Conservation (phyloP, 2,329 filamentous ascomycete species). For the Amauroascus niger region DNA sequence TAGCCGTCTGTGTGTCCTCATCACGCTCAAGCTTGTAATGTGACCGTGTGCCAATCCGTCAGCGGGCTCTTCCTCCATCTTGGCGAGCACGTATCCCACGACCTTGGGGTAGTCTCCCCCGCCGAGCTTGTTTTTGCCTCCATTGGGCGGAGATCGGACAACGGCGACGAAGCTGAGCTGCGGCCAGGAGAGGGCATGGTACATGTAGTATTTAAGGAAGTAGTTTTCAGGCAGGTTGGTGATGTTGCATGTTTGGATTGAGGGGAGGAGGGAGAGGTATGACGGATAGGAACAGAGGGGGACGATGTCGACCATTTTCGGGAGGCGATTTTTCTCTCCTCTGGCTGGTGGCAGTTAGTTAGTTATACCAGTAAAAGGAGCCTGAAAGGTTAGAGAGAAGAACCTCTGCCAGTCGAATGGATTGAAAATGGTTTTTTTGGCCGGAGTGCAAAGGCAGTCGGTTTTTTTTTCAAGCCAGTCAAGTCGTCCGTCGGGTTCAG, state of each 20-base stretch:
- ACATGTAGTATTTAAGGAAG: slow-evolving; percentile 99
- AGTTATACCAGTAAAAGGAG: too few species aligned
- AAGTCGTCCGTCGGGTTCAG: background rate
- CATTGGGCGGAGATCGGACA: slow-evolving; percentile 69
- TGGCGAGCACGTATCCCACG: slow-evolving; percentile 96
- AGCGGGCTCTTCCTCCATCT: slow-evolving; percentile 96
- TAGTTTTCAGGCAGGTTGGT: slow-evolving; percentile 99
- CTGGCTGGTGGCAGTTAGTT: too few species aligned
- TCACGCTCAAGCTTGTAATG: slow-evolving; percentile 89
- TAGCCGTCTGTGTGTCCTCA: slow-evolving; percentile 84
- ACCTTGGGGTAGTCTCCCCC: slow-evolving; percentile 86
- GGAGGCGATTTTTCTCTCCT: background rate
- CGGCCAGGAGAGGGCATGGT: slow-evolving; percentile 96
- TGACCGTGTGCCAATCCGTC: slow-evolving; percentile 91
- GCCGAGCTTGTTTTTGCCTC: slow-evolving; percentile 55
- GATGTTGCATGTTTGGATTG: slow-evolving; percentile 95
- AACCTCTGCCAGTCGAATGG: too few species aligned
- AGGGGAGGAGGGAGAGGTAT: slow-evolving; percentile 74
- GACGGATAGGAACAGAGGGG: slow-evolving; percentile 40
- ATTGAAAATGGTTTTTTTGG: too few species aligned
- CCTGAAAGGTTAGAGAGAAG: too few species aligned
- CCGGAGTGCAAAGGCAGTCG: too few species aligned
- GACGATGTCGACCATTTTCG: slow-evolving; percentile 42
- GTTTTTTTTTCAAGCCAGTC: too few species aligned
- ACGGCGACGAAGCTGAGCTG: slow-evolving; percentile 95